Evolutionary conservation across 2,329 filamentous ascomycete genomes (phyloP).

Genomic region (Nemania bipapillata): DNA sequence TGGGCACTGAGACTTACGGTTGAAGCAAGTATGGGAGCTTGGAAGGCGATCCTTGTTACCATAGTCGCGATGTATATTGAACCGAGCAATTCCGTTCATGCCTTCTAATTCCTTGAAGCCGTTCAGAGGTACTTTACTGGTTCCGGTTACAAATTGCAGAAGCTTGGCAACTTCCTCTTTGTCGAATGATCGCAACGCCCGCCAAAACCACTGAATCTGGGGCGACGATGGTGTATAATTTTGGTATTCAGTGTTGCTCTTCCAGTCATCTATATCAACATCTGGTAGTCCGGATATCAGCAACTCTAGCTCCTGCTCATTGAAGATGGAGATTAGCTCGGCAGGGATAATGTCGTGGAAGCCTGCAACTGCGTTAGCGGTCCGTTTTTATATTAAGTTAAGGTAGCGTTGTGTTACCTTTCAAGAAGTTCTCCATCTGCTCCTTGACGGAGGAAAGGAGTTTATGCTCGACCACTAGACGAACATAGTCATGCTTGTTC

Average conservation of each 20-base stretch:
- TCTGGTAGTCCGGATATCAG: conserved; percentile 96
- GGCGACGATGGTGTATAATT: conserved; percentile 94
- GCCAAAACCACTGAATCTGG: conserved; percentile 99
- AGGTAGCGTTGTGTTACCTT: conserved; percentile 65
- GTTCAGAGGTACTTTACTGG: conserved; percentile 96
- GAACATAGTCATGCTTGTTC: conserved; percentile 98
- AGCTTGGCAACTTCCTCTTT: conserved; percentile 98
- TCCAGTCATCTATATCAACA: conserved; percentile 98
- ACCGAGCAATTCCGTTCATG: conserved; percentile 97
- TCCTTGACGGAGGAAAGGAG: conserved; percentile 91
- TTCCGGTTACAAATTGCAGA: conserved; percentile 97
- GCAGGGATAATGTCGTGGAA: conserved; percentile 99
- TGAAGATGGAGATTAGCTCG: conserved; percentile 95
- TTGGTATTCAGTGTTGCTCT: conserved; percentile 98
- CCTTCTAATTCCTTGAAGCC: conserved; percentile 99
- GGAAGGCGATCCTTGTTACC: conserved; percentile 95
- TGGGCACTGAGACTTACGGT: conserved; percentile 75
- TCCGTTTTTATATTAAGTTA: conserved; percentile 19
- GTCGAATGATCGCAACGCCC: conserved; percentile 94
- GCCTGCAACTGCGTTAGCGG: conserved; percentile 61
- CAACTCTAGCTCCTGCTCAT: conserved; percentile 95
- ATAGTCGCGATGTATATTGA: conserved; percentile 99
- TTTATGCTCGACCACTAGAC: conserved; percentile 92
- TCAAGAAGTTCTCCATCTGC: conserved; percentile 92
- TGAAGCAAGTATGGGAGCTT: conserved; percentile 98